Evolutionary conservation across 129 eudicot genomes (phyloP).

Genomic region (Artemisia tridentata): DNA sequence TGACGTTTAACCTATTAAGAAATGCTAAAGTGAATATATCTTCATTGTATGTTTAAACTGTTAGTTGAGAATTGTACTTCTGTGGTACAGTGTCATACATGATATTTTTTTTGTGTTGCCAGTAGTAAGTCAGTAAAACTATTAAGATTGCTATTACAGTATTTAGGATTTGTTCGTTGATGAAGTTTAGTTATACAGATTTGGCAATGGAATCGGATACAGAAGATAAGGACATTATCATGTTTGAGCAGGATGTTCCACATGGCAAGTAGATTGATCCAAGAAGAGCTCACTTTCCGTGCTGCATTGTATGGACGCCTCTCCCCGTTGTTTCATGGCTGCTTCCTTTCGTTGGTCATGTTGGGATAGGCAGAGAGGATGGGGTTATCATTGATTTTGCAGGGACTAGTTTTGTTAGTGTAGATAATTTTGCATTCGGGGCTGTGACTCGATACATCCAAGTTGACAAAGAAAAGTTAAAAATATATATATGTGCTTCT

Average conservation of each 20-base stretch:
- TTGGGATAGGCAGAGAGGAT: constrained; percentile 21
- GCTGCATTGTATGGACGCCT: constrained; percentile 27
- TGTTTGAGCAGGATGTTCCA: constrained; percentile 9
- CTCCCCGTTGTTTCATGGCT: constrained; percentile 24
- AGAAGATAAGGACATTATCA: background rate
- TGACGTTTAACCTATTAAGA: background rate
- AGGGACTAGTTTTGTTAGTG: constrained; percentile 19
- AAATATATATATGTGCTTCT: background rate
- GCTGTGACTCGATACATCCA: constrained; percentile 18
- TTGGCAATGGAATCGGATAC: constrained; percentile 1
- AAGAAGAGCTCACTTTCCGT: constrained; percentile 3
- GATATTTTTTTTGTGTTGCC: background rate
- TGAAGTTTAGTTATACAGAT: background rate
- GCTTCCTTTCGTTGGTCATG: constrained; percentile 24
- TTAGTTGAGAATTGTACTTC: background rate
- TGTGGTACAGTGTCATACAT: no score
- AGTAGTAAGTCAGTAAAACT: background rate
- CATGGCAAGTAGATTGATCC: constrained; percentile 14
- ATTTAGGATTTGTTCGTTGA: background rate
- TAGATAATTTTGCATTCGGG: constrained; percentile 26
- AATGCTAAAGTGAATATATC: no score
- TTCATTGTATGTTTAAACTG: background rate
- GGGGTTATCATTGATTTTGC: constrained; percentile 23
- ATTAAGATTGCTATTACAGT: background rate
- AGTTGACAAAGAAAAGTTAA: constrained; percentile 19